Conservation (phyloP, 192 early-diverging fungal genomes). For the Podila verticillata region DNA sequence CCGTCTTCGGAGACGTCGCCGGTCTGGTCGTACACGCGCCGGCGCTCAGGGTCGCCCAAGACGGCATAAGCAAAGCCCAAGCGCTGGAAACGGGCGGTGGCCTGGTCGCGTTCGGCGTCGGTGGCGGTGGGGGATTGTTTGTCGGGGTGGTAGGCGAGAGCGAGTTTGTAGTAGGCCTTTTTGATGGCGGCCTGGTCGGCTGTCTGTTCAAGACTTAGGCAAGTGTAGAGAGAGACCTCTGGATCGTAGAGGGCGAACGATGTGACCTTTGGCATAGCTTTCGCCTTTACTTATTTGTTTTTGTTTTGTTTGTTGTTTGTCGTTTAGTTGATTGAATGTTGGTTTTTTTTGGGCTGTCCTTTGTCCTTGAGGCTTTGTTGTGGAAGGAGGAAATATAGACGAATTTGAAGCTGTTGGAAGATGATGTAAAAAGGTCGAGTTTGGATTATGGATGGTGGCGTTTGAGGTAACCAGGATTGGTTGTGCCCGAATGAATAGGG, state of each 20-base stretch:
- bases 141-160: conserved; percentile 89
- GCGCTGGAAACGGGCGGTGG: conserved; percentile 78
- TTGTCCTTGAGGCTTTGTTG: background rate
- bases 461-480: too few relatives aligned
- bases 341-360: background rate
- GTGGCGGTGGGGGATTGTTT: conserved; percentile 73
- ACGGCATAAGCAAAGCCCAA: conserved; percentile 81
- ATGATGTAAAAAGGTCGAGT: too few relatives aligned
- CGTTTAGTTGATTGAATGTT: background rate
- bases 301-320: background rate
- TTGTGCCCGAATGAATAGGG: too few relatives aligned
- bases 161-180: conserved; percentile 89
- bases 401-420: too few relatives aligned
- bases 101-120: conserved; percentile 66
- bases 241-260: conserved; percentile 47
- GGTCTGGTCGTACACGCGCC: conserved; percentile 79
- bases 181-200: conserved; percentile 85
- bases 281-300: background rate
- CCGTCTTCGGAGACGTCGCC: conserved; percentile 62
- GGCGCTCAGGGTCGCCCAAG: conserved; percentile 72
- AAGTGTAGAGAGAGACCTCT: conserved; percentile 73
- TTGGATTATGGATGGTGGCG: too few relatives aligned
- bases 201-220: conserved; percentile 73
- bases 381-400: background rate
- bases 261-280: conserved; percentile 40